Base-by-base conservation (phyloP, 805 yeast genomes). In the Myxozyma kluyveri region DNA sequence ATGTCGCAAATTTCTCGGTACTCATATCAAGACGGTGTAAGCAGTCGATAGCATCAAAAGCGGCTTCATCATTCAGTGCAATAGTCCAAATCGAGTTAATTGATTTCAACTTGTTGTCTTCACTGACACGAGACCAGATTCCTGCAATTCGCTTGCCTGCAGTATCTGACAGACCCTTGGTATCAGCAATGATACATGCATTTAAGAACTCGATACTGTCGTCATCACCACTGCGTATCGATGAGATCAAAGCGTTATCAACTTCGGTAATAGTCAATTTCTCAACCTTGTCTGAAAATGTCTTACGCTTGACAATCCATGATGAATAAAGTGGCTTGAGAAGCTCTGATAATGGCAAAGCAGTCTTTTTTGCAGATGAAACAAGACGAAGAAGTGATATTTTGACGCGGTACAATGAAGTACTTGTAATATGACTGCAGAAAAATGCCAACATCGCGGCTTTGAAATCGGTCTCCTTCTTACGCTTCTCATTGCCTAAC, bases 151-250 rank as follows among this genome's bases (percentile, higher is more conserved):
- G 80, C 19, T 68, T 61, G 39, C 80, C 75, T 1, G 84, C 81
- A 2, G 73, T 64, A 37, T 69, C 77, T 18, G 80, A 54, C 7
- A 67, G 51, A 3, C 58, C 59, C 9, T 47, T 24, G 24, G 46
- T 24, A 29, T 52, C 54, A 19, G 52, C 48, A n/a, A 36, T 44
- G 56, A 88, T 72, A 14, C 80, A 76, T 12, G 69, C 66, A 45
- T 81, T 75, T 29, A 88, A 62, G 69, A 89, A 86, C 45, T 84
- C 74, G 45, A 83, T 88, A 49, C 70, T 48, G n/a, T 19, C 73
- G 62, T 80, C 79, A 52, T 86, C 95, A 55, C 77, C 81, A 7
- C 77, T 71, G 4, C 85, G 76, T 14, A 88, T 78, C 48, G 85
- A 67, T n/a, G 76, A 72, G 19, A 85, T 75, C 10, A 88, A 65